These are phyloP conservation scores for Peniophora sp. DNA, from an alignment of 1,284 basidiomycete species.

Conservation along the genomic window DNA sequence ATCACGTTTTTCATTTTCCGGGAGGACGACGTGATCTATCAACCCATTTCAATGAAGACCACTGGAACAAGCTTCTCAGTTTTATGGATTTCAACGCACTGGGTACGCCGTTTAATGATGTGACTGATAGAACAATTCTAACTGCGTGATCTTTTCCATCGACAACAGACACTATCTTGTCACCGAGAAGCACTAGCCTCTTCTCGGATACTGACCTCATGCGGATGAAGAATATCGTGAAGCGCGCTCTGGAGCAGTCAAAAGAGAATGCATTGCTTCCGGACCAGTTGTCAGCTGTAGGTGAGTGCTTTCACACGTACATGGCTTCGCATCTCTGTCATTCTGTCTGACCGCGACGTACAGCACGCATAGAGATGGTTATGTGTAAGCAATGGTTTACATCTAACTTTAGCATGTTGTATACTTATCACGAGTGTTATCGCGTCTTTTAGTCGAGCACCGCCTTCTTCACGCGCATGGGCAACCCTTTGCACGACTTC, in stretches of 20 bases:
- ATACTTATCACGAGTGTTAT: too few relatives aligned
- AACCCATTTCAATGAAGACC: too few relatives aligned
- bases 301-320: too few relatives aligned
- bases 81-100: neutral
- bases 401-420: neutral
- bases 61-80: too few relatives aligned
- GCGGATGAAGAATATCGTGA: neutral
- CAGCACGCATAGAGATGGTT: neutral
- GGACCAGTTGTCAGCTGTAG: neutral
- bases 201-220: neutral
- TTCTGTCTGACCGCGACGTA: neutral
- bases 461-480: neutral
- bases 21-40: too few relatives aligned
- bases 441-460: neutral
- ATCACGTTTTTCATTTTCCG: too few relatives aligned
- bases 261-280: neutral
- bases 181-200: neutral
- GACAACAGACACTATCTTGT: neutral
- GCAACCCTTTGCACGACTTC: neutral
- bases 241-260: neutral
- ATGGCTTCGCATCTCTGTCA: neutral
- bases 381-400: neutral
- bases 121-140: neutral
- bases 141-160: neutral
- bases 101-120: neutral